Percentiles rank a stretch among this genome's conserved stretches.
Conservation (phyloP, 2,329 filamentous ascomycete species). For the Calonectria fujianensis region DNA sequence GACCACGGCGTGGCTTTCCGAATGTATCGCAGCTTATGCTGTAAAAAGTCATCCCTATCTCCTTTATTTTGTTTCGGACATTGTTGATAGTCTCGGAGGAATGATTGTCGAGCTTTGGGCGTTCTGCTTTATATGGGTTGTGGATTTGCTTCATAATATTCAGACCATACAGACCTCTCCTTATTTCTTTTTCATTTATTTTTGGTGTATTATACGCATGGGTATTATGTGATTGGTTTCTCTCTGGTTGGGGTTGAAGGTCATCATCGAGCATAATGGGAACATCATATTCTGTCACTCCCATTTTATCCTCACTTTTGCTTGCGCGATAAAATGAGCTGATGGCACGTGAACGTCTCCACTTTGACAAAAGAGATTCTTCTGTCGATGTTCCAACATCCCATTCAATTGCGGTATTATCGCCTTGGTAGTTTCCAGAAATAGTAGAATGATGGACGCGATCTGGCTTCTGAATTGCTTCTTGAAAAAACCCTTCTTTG, state of each 20-base stretch:
- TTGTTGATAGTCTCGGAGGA: background rate
- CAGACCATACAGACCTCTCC: background rate
- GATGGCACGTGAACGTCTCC: background rate
- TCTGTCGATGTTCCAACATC: background rate
- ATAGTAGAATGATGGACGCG: background rate
- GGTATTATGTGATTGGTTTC: background rate
- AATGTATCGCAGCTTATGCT: background rate
- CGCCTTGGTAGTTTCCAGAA: background rate
- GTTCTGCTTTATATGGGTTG: background rate
- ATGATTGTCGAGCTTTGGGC: background rate
- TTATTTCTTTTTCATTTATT: background rate
- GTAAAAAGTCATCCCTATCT: background rate
- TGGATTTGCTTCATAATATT: background rate
- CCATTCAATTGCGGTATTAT: background rate
- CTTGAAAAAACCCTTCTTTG: background rate
- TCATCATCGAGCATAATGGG: background rate
- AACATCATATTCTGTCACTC: background rate
- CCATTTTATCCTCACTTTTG: background rate
- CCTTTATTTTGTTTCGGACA: background rate
- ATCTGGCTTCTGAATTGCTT: background rate
- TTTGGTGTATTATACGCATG: background rate
- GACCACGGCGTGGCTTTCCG: background rate
- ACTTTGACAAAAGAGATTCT: background rate
- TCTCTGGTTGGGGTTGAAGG: too few species aligned
- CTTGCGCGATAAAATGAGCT: background rate